phyloP scores from a whole-genome alignment of 805 yeast genomes.

The Candida ovalis region DNA sequence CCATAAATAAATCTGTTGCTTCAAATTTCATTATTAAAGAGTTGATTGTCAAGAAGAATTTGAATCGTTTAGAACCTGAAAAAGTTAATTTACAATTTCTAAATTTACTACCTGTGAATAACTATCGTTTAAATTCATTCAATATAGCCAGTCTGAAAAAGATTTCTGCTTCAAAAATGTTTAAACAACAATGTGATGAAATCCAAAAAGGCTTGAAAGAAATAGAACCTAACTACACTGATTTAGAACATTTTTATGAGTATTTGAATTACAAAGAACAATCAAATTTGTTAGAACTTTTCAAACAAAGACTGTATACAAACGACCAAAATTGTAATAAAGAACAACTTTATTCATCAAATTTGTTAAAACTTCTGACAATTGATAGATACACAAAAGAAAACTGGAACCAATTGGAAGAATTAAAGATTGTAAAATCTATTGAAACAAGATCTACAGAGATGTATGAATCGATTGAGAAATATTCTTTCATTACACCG shows the following conservation, averaged over 20 bases:
- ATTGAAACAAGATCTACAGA: conserved; percentile 35
- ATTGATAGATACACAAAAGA: conserved; percentile 27
- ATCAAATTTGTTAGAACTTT: conserved; percentile 44
- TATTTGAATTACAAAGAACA: conserved; percentile 51
- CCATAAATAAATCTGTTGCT: conserved; percentile 62
- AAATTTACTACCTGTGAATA: conserved; percentile 53
- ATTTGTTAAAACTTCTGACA: conserved; percentile 43
- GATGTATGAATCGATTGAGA: conserved; percentile 55
- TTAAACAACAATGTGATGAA: conserved; percentile 41
- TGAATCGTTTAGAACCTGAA: conserved; percentile 8
- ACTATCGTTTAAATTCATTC: conserved; percentile 43
- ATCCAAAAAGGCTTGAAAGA: conserved; percentile 37
- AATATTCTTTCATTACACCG: conserved; percentile 86
- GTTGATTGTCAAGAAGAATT: conserved; percentile 33
- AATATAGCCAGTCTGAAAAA: conserved; percentile 40
- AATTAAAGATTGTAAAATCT: conserved; percentile 38
- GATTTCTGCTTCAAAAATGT: conserved; percentile 44
- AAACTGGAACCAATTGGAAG: conserved; percentile 24
- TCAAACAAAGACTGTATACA: conserved; percentile 56
- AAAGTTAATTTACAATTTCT: conserved; percentile 50
- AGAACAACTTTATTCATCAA: conserved; percentile 65
- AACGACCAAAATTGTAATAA: conserved; percentile 63
- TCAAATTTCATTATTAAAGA: conserved; percentile 43
- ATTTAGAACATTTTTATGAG: conserved; percentile 57
- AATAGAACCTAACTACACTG: conserved; percentile 30